phyloP scores from a whole-genome alignment of 148 eudicot species.

The Heliosperma pusillum region DNA sequence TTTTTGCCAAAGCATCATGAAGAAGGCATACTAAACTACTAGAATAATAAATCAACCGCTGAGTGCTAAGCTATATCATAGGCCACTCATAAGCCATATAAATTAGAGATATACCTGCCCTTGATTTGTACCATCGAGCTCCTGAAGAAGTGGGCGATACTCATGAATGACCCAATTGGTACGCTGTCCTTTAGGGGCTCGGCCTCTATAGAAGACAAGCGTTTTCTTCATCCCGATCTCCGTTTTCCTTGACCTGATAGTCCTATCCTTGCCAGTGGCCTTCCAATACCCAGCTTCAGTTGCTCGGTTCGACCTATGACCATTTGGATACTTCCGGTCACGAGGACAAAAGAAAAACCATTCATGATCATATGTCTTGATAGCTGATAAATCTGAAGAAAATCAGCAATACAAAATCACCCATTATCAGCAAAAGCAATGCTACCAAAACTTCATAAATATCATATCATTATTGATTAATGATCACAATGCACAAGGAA shows the following conservation, averaged over 20 bases:
- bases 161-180: constrained; percentile 96
- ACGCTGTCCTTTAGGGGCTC: constrained; percentile 85
- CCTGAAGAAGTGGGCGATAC: constrained; percentile 62
- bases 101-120: constrained; percentile 61
- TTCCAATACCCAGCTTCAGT: constrained; percentile 89
- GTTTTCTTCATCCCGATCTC: constrained; percentile 93
- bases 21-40: neutral
- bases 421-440: neutral
- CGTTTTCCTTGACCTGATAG: constrained; percentile 44
- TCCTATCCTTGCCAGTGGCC: constrained; percentile 93
- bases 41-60: neutral
- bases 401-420: constrained; percentile 8
- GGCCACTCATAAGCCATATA: neutral
- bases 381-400: constrained; percentile 63
- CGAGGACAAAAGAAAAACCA: constrained; percentile 97
- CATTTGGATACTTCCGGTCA: constrained; percentile 88
- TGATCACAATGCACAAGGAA: neutral
- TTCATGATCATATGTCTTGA: constrained; percentile 63
- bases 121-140: constrained; percentile 78
- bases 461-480: neutral
- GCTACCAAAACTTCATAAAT: neutral
- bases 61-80: neutral
- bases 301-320: constrained; percentile 82
- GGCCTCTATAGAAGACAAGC: constrained; percentile 77
- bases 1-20: neutral